These are phyloP conservation scores for Taiozyma onychis DNA, from an alignment of 1,139 yeast species.

Conservation along the genomic window DNA sequence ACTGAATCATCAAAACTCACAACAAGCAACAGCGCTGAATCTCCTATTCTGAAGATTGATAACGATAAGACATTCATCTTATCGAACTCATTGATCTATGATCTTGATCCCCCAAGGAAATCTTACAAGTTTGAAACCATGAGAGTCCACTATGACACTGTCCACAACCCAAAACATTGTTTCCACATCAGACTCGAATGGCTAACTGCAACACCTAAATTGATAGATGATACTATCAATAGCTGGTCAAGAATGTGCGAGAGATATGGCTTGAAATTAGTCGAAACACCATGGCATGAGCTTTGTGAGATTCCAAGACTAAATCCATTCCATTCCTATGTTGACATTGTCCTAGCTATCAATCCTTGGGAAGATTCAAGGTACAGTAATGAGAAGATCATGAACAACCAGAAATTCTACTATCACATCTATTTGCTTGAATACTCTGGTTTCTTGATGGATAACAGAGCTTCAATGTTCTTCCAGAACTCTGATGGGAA, in stretches of 20 bases:
- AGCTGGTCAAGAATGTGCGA: conserved; percentile 82
- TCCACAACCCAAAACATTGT: conserved; percentile 93
- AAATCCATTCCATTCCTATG: conserved; percentile 87
- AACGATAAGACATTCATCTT: conserved; percentile 25
- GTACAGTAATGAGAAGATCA: conserved; percentile 36
- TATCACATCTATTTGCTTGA: conserved; percentile 61
- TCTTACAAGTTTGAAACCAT: conserved; percentile 77
- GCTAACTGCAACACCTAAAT: conserved; percentile 84
- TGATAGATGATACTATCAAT: conserved; percentile 82
- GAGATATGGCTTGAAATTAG: conserved; percentile 76
- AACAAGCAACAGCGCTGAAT: conserved; percentile 1
- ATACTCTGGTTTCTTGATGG: conserved; percentile 69
- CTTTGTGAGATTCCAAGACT: conserved; percentile 66
- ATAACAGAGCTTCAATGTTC: conserved; percentile 65
- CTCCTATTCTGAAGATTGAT: conserved; percentile 1
- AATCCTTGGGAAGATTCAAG: conserved; percentile 63
- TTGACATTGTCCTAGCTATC: conserved; percentile 55
- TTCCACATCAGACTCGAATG: conserved; percentile 90
- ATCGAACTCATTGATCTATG: conserved; percentile 53
- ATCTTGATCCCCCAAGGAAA: conserved; percentile 67
- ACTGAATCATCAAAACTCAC: conserved; percentile 7
- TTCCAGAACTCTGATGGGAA: conserved; percentile 47
- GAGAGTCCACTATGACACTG: conserved; percentile 83
- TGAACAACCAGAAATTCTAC: conserved; percentile 45
- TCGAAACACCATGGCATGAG: conserved; percentile 93